Conservation (phyloP, 208 protist species). For the Giardia duodenalis region DNA sequence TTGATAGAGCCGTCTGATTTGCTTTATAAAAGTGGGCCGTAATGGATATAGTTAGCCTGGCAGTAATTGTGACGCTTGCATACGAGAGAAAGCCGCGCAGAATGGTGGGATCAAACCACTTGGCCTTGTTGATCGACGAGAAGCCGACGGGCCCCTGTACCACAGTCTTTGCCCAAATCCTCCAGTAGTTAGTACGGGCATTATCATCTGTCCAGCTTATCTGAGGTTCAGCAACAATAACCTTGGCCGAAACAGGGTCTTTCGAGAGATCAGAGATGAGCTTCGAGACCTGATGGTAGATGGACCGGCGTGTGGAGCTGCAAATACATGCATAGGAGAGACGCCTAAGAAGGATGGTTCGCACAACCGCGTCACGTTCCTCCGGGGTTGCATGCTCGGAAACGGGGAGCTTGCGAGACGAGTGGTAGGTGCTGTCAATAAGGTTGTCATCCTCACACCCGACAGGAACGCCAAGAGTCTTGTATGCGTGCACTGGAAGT, state of each 20-base stretch:
- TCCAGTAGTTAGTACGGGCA: not conserved
- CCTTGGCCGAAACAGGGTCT: not conserved
- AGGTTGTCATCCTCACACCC: not conserved
- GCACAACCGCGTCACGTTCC: not conserved
- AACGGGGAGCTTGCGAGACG: not conserved
- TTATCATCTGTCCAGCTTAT: not conserved
- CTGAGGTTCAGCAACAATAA: not conserved
- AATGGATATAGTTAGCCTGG: not conserved
- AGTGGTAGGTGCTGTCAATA: not conserved
- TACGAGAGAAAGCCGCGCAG: not conserved
- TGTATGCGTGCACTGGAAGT: too few relatives aligned
- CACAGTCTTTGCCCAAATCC: not conserved
- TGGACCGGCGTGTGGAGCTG: not conserved
- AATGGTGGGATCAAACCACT: not conserved
- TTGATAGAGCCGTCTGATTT: not conserved
- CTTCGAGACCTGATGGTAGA: not conserved
- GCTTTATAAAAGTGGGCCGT: not conserved
- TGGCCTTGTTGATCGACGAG: not conserved
- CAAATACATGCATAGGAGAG: not conserved
- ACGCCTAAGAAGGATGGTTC: not conserved
- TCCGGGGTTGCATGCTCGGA: not conserved
- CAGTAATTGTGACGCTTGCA: not conserved
- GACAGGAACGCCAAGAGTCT: not conserved
- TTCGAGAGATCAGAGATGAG: not conserved
- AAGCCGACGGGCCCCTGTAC: not conserved